Base-by-base conservation (phyloP, 116 monocot species). In the Zostera marina region DNA sequence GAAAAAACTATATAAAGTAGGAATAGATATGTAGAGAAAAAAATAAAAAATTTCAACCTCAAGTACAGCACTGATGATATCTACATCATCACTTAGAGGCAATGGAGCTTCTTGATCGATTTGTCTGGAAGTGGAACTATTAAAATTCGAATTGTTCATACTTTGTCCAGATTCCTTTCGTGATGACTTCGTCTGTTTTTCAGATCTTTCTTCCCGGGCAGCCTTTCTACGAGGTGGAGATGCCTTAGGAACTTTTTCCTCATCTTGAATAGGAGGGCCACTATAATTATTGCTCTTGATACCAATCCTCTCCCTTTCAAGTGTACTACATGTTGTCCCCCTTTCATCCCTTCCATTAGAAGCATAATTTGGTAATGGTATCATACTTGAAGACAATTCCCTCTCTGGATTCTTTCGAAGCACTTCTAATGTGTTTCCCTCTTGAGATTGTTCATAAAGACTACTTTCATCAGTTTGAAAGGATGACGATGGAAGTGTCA, bases 41-140 rank as follows among this genome's bases (percentile, higher is more conserved):
- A n/a, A n/a, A n/a, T n/a, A n/a, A n/a, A n/a, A n/a, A n/a, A n/a
- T 26, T 39, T 43, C 43, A 62, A 96, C 94, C 94, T 96, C 96
- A 58, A 96, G 82, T 72, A 96, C 69, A 6, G 96, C 98, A 70
- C 78, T 73, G 12, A 86, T 82, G 42, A 86, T 82, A 40, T 89
- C 98, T 14, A 63, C 76, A 65, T 98, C 86, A 57, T 53, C 54
- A 61, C 42, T 71, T 32, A 32, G 32, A 32, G 32, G 32, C 32
- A 32, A 32, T 46, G 74, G 26, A 74, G 39, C 41, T 66, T 96
- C 82, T 53, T 60, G 76, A 63, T 85, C 85, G 61, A 48, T 68
- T 57, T 72, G 77, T 62, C 75, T 78, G 48, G 70, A 70, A 62
- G 4, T 44, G 52, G 9, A 51, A 32, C 32, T 32, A 32, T 32